Evolutionary conservation across 2,329 filamentous ascomycete genomes (phyloP), one percentile per base, ranked within the genome.

Genomic region (Verticillium longisporum): DNA sequence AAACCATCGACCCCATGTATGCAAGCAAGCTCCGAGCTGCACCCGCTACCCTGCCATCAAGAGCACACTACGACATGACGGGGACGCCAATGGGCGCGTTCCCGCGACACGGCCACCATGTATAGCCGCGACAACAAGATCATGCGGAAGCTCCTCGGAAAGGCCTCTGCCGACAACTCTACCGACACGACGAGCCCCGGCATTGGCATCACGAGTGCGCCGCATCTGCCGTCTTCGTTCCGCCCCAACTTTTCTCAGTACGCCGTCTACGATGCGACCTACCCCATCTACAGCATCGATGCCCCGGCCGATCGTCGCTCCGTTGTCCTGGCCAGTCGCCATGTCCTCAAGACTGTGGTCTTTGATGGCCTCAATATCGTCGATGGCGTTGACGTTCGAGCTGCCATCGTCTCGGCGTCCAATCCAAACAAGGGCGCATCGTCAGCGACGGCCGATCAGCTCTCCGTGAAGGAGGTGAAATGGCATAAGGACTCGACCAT

Each of bases 401-500:
- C 82, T 14, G 75, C 80, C 18, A 86, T 88, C 61, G 77, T 77
- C 14, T 75, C 80, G 11, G 70, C 76, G 4, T 72, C 79, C 32
- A 73, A 75, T 55, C 78, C 79, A 59, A 72, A 73, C 6, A 78
- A 73, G 57, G 73, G 74, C 21, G 72, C 74, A 18, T 62, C 60
- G 2, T 67, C 67, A 31, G 57, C 66, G 37, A 62, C 61, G 13
- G 63, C 77, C 56, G 85, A 88, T 63, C 85, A 88, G 70, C 76
- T 88, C 57, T 86, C 85, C 38, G 87, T 88, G 64, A 82, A 83
- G 66, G 83, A 87, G 63, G 84, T 86, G 57, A 85, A 84, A 69
- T 85, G 85, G 80, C 77, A 82, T 34, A 77, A 75, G 61, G 78
- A 80, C 63, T 78, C 79, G 14, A 81, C 78, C 41, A 79, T 88